Conservation (phyloP, 306 rosid genomes). For the Urtica urens region DNA sequence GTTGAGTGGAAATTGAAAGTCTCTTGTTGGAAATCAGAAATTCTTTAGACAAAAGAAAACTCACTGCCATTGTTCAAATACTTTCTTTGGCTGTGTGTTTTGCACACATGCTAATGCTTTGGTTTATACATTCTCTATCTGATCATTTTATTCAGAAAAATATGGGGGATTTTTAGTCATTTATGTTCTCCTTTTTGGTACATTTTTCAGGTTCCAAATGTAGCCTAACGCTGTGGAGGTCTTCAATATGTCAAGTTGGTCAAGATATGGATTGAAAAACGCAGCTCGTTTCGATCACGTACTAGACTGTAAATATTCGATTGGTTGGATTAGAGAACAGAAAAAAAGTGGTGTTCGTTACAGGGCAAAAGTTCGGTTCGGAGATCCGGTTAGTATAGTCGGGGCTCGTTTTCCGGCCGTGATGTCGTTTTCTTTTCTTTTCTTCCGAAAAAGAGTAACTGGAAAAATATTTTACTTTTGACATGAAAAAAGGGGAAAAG, state of each 20-base stretch:
- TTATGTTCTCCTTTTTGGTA: no score
- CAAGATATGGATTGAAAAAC: slow-evolving; percentile 14
- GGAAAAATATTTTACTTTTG: not conserved
- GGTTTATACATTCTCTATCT: no score
- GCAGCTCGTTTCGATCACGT: slow-evolving; percentile 26
- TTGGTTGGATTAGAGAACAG: slow-evolving; percentile 33
- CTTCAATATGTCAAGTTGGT: slow-evolving; percentile 19
- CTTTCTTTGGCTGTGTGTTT: no score
- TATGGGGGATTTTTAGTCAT: no score
- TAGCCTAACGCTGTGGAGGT: not conserved
- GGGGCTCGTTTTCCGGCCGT: slow-evolving; percentile 23
- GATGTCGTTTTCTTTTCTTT: no score
- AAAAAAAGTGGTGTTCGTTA: slow-evolving; percentile 28
- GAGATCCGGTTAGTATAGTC: slow-evolving; percentile 25
- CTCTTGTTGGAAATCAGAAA: no score
- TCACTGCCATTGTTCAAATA: no score
- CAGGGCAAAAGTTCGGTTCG: slow-evolving; percentile 15
- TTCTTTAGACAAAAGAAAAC: no score
- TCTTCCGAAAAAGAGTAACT: slow-evolving; percentile 13
- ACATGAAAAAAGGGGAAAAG: not conserved
- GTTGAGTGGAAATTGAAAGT: no score
- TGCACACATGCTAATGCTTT: no score
- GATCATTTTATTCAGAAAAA: no score
- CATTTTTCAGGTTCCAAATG: no score
- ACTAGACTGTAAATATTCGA: slow-evolving; percentile 47